Evolutionary conservation across 768 basidiomycete genomes (phyloP).

Genomic region (Macrolepiota dolichaula): DNA sequence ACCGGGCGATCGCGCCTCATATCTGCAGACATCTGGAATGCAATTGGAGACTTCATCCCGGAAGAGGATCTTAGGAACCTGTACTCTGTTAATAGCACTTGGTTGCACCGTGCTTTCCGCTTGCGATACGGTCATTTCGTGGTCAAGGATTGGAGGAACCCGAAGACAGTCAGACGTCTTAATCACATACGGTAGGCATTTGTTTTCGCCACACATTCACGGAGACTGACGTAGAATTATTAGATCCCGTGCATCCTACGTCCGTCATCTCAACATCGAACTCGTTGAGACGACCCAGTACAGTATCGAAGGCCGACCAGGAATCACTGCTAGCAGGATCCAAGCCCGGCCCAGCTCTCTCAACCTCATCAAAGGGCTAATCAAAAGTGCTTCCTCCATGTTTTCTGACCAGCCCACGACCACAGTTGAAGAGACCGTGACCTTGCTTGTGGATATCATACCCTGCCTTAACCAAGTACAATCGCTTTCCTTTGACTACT

Average conservation of each 20-base stretch:
- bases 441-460: constrained; percentile 25
- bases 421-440: not conserved
- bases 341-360: not conserved
- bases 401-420: not conserved
- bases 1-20: too few relatives aligned
- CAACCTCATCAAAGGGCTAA: not conserved
- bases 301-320: not conserved
- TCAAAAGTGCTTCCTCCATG: not conserved
- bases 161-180: constrained; percentile 3
- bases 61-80: constrained; percentile 21
- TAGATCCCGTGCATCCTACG: constrained; percentile 9
- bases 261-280: not conserved
- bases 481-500: constrained; percentile 36
- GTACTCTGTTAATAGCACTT: constrained; percentile 27
- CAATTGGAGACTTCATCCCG: constrained; percentile 25
- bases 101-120: constrained; percentile 29
- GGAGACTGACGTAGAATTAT: not conserved
- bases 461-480: constrained; percentile 10
- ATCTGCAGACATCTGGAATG: constrained; percentile 33
- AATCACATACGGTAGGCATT: not conserved
- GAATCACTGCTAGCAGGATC: not conserved
- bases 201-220: not conserved
- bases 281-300: not conserved
- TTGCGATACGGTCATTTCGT: constrained; percentile 23
- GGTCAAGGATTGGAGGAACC: constrained; percentile 20